Evolutionary conservation across 192 early-diverging fungal species (phyloP), one percentile per base, ranked within the genome.

Genomic region (Dispira simplex): DNA sequence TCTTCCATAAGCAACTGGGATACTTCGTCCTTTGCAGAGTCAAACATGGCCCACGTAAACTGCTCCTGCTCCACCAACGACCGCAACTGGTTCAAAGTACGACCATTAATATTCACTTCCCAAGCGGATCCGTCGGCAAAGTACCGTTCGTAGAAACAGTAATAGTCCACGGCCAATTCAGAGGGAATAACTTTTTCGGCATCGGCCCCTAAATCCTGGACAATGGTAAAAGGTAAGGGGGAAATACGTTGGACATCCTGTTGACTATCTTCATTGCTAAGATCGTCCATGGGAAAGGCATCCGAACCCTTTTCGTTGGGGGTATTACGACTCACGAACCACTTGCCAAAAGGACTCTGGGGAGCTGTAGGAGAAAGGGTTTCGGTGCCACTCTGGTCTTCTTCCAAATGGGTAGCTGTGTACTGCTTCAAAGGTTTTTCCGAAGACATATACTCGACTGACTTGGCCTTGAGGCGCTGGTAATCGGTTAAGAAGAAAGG

Each of bases 1-100:
- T 62, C 59, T 25, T 62, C 59, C 59, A 62, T 62, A 20, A 62
- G 59, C 43, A 62, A 45, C 59, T 62, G 59, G 39, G 59, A 44
- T n/a, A 62, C 59, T 25, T 62, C 59, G n/a, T 62, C 59, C 14
- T 45, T 44, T 39, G 59, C 59, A 4, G 44, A 0, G 43, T 62
- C 59, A 20, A 62, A 62, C 59, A 62, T 62, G 14, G 43, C 0
- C 59, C 59, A 62, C 18, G 11, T 9, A 21, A 18, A 62, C 11
- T 45, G 59, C n/a, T 62, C 59, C 13, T n/a, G 8, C 1, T 45
- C 44, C 6, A 62, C 59, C 39, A 62, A n/a, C n/a, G 8, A 11
- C 12, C n/a, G n/a, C n/a, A 62, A 25, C 11, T 20, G 59, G 59
- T 13, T 21, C 14, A 62, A 10, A n/a, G 59, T 62, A 4, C 59